Evolutionary conservation across 1,284 basidiomycete genomes (phyloP).

Genomic region (Cystobasidium sp.): DNA sequence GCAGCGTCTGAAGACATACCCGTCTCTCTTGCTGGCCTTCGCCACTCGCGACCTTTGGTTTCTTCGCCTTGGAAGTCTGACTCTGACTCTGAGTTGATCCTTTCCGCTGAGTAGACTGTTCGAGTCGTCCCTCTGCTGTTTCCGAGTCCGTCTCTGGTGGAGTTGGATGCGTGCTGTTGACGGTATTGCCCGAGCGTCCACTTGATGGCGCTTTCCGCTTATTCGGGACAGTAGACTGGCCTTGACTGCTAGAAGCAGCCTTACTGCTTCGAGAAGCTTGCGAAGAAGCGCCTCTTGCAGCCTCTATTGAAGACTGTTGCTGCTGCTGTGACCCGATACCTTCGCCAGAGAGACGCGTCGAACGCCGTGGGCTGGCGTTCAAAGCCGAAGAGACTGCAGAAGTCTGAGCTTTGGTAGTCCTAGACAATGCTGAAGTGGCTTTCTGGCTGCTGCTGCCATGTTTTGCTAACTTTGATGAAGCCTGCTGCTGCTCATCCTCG

Average conservation of each 20-base stretch:
- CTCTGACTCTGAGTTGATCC: background rate
- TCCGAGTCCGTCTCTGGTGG: constrained; percentile 39
- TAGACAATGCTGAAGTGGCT: background rate
- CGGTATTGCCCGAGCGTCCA: background rate
- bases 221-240: background rate
- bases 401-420: background rate
- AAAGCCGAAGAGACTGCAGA: background rate
- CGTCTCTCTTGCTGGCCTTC: background rate
- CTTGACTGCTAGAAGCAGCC: background rate
- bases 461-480: background rate
- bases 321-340: constrained; percentile 4
- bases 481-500: constrained; percentile 20
- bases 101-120: background rate
- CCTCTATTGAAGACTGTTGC: constrained; percentile 2
- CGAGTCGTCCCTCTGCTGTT: background rate
- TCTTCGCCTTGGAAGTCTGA: constrained; percentile 14
- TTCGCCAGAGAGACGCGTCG: constrained; percentile 38
- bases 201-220: constrained; percentile 27
- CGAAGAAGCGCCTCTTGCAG: background rate
- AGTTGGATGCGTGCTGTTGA: constrained; percentile 16
- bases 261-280: background rate
- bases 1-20: background rate
- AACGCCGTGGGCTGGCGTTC: constrained; percentile 25
- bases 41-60: constrained; percentile 8
- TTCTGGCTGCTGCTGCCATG: background rate